A percentile compares a stretch with the other conserved stretches of the same genome.
Conservation (phyloP, 2,329 filamentous ascomycete species). For the Fusarium napiforme region DNA sequence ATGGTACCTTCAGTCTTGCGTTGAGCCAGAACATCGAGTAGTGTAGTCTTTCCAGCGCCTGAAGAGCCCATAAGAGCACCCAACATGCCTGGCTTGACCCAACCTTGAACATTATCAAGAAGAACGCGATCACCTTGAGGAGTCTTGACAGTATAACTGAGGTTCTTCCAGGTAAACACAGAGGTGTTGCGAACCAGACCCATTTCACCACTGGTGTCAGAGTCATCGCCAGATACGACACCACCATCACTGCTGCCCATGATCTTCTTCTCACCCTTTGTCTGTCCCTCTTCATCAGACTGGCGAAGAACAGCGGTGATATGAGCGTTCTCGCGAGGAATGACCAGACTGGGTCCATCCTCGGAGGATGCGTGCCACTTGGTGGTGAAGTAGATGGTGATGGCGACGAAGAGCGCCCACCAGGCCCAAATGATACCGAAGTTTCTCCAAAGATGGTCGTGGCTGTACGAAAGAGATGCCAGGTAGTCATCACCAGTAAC, state of each 20-base stretch:
- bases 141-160: slow-evolving; percentile 75
- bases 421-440: slow-evolving; percentile 71
- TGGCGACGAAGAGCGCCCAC: slow-evolving; percentile 67
- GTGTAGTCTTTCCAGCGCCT: slow-evolving; percentile 86
- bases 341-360: slow-evolving; percentile 64
- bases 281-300: slow-evolving; percentile 62
- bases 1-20: slow-evolving; percentile 83
- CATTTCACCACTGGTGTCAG: slow-evolving; percentile 37
- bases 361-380: slow-evolving; percentile 66
- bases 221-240: slow-evolving; percentile 24
- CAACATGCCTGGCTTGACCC: slow-evolving; percentile 82
- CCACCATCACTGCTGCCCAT: slow-evolving; percentile 12
- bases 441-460: slow-evolving; percentile 67
- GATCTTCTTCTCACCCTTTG: slow-evolving; percentile 35
- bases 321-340: slow-evolving; percentile 69
- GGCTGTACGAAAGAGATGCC: slow-evolving; percentile 62
- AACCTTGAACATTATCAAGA: slow-evolving; percentile 83
- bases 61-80: slow-evolving; percentile 85
- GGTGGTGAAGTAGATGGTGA: slow-evolving; percentile 68
- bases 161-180: slow-evolving; percentile 79
- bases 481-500: slow-evolving; percentile 71
- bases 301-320: slow-evolving; percentile 45
- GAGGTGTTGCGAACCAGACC: slow-evolving; percentile 71
- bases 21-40: slow-evolving; percentile 84
- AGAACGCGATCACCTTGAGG: slow-evolving; percentile 72